A percentile compares a stretch with the other conserved stretches of the same genome.
Evolutionary conservation across 495 filamentous ascomycete species (phyloP).

Genomic region (Acidomyces sp.): DNA sequence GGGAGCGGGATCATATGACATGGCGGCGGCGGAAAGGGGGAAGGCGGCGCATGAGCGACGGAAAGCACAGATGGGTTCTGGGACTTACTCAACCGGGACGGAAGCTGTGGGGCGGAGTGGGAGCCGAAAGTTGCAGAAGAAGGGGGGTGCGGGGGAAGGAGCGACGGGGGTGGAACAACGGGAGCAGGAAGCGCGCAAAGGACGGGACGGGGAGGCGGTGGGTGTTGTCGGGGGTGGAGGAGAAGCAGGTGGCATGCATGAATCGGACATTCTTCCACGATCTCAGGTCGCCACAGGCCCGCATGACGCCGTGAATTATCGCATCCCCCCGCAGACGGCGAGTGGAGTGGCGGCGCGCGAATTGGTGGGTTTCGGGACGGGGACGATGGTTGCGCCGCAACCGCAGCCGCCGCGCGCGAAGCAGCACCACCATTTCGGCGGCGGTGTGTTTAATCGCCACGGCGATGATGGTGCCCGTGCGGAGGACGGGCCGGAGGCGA

Average conservation of each 20-base stretch:
- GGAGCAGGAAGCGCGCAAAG: too few species aligned
- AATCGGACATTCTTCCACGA: too few species aligned
- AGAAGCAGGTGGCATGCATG: too few species aligned
- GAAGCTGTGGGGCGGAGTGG: constrained; percentile 7
- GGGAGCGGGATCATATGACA: not conserved
- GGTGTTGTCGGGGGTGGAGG: not conserved
- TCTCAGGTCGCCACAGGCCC: constrained; percentile 11
- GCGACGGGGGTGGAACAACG: too few species aligned
- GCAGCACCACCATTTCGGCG: constrained; percentile 19
- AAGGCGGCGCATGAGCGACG: constrained; percentile 12
- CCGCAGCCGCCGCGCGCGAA: not conserved
- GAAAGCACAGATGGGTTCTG: constrained; percentile 4
- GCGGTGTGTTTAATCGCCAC: constrained; percentile 22
- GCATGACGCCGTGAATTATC: constrained; percentile 11
- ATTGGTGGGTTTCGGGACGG: constrained; percentile 21
- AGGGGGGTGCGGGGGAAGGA: too few species aligned
- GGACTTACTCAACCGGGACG: not conserved
- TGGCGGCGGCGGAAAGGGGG: constrained; percentile 6
- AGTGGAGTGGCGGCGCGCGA: constrained; percentile 16
- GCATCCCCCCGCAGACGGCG: constrained; percentile 22
- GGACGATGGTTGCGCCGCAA: not conserved
- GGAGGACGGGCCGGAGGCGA: constrained; percentile 19
- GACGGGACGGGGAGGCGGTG: too few species aligned
- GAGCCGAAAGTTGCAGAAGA: constrained; percentile 15
- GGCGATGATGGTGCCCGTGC: too few species aligned